These are phyloP conservation scores for Globisporangium nagaii DNA, from an alignment of 352 stramenopile species.

Conservation along the genomic window DNA sequence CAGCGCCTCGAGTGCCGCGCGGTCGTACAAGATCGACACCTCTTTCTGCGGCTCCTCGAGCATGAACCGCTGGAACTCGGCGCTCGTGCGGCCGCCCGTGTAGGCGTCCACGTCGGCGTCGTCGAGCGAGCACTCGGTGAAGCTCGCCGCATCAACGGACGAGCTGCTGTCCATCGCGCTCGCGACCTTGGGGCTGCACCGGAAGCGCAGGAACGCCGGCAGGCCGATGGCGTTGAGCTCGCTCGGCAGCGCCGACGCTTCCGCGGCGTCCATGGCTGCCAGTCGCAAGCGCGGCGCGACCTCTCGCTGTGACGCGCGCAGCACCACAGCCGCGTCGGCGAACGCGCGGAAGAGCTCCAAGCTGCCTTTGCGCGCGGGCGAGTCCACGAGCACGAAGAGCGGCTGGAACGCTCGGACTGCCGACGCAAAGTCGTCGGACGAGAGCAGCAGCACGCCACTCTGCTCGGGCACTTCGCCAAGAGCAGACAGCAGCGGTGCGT, in stretches of 20 bases:
- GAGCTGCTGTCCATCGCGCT: not conserved
- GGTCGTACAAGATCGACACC: constrained; percentile 11
- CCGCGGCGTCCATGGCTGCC: constrained; percentile 20
- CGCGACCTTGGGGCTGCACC: constrained; percentile 12
- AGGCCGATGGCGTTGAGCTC: constrained; percentile 21
- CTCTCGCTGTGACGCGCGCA: constrained; percentile 16
- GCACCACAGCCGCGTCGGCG: constrained; percentile 19
- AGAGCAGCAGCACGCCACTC: constrained; percentile 27
- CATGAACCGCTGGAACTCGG: constrained; percentile 34
- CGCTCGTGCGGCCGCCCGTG: constrained; percentile 24
- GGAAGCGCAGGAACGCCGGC: constrained; percentile 25
- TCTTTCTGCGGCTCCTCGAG: constrained; percentile 20
- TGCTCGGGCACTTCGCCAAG: constrained; percentile 17
- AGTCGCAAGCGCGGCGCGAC: constrained; percentile 15
- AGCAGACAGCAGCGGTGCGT: not conserved
- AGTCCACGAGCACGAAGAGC: constrained; percentile 42
- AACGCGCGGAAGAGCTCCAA: constrained; percentile 24
- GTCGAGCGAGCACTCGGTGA: constrained; percentile 8
- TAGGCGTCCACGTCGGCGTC: constrained; percentile 19
- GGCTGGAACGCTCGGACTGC: constrained; percentile 19
- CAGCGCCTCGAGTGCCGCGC: constrained; percentile 8
- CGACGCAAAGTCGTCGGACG: constrained; percentile 8
- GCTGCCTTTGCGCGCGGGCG: constrained; percentile 19
- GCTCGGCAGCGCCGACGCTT: constrained; percentile 2
- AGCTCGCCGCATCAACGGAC: constrained; percentile 1